Conservation (phyloP, 1,284 basidiomycete genomes). For the Cystobasidium pallidum region DNA sequence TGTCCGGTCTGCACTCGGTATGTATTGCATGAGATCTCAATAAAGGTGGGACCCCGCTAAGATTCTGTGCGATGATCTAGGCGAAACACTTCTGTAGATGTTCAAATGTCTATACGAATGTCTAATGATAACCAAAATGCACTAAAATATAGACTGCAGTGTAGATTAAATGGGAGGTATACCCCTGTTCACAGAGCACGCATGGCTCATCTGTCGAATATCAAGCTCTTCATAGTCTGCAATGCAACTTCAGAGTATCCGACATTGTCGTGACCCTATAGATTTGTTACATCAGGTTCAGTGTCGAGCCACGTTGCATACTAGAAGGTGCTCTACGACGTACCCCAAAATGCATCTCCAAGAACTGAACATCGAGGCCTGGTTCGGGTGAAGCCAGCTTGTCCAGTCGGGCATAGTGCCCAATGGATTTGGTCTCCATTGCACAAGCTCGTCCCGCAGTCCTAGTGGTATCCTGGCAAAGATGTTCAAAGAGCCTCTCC, state of each 20-base stretch:
- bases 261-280: slow-evolving; percentile 29
- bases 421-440: background rate
- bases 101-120: background rate
- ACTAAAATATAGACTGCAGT: slow-evolving; percentile 8
- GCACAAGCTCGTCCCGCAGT: background rate
- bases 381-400: background rate
- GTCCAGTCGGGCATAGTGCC: background rate
- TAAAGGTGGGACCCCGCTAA: no score
- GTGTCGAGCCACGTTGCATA: background rate
- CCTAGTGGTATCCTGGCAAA: background rate
- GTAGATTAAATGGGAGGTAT: background rate
- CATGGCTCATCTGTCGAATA: slow-evolving; percentile 3
- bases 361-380: background rate
- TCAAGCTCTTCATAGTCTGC: slow-evolving; percentile 20
- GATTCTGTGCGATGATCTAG: slow-evolving; percentile 3
- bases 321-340: background rate
- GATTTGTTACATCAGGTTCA: background rate
- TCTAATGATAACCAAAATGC: background rate
- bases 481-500: slow-evolving; percentile 68
- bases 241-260: slow-evolving; percentile 33
- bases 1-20: slow-evolving; percentile 84
- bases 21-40: slow-evolving; percentile 54
- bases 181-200: background rate
- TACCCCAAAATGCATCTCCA: slow-evolving; percentile 28
- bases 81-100: slow-evolving; percentile 41